phyloP scores from a whole-genome alignment of 2,329 filamentous ascomycete genomes.

The Parastagonospora avenae region DNA sequence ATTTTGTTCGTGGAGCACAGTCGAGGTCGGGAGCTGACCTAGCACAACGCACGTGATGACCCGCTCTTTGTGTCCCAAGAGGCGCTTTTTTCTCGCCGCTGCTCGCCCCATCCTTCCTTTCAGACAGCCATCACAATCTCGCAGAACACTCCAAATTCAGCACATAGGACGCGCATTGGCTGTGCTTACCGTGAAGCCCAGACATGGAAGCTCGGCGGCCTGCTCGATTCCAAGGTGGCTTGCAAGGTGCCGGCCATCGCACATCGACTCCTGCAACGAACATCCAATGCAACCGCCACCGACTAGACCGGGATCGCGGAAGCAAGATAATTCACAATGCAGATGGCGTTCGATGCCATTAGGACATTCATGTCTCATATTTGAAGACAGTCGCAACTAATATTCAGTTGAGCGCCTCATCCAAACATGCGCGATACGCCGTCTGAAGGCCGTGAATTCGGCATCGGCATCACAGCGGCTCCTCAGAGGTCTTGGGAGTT shows the following conservation, averaged over 20 bases:
- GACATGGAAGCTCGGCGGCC: too few species aligned
- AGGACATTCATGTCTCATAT: not conserved
- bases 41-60: too few species aligned
- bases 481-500: not conserved
- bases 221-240: not conserved
- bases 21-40: too few species aligned
- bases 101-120: too few species aligned
- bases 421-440: not conserved
- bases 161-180: too few species aligned
- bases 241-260: not conserved
- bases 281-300: not conserved
- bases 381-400: not conserved
- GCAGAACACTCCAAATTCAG: too few species aligned
- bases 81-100: too few species aligned
- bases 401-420: not conserved
- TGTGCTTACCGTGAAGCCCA: too few species aligned
- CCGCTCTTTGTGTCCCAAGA: too few species aligned
- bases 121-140: too few species aligned
- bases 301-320: not conserved
- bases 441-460: not conserved
- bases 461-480: not conserved
- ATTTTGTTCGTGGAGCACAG: too few species aligned
- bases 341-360: not conserved
- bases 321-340: conserved; percentile 5
- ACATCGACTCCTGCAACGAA: not conserved